A percentile compares a stretch with the other conserved stretches of the same genome.
These are phyloP conservation scores for Calonectria leucothoes DNA, from an alignment of 2,329 filamentous ascomycete species.

Conservation along the genomic window DNA sequence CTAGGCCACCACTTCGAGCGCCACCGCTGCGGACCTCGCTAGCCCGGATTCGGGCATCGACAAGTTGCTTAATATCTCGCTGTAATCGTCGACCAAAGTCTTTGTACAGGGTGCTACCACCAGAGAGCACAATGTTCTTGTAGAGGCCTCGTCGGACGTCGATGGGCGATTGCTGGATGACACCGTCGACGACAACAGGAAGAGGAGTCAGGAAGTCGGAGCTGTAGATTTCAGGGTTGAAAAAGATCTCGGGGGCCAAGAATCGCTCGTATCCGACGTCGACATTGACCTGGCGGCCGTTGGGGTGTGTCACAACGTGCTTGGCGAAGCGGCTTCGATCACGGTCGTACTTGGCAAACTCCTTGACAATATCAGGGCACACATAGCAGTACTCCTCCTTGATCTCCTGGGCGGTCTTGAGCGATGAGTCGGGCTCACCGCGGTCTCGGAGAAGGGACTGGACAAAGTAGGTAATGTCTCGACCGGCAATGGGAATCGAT, in stretches of 20 bases:
- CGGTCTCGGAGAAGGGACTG: constrained; percentile 95
- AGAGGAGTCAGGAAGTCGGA: constrained; percentile 98
- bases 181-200: constrained; percentile 92
- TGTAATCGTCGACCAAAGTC: constrained; percentile 97
- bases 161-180: constrained; percentile 97
- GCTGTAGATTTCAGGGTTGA: constrained; percentile 99
- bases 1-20: constrained; percentile 91
- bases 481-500: constrained; percentile 96
- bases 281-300: constrained; percentile 84
- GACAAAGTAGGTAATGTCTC: constrained; percentile 99
- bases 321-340: constrained; percentile 92
- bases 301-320: constrained; percentile 87
- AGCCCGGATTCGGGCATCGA: constrained; percentile 91
- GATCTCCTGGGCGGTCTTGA: constrained; percentile 98
- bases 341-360: constrained; percentile 93
- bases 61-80: constrained; percentile 95
- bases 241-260: constrained; percentile 98
- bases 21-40: constrained; percentile 93
- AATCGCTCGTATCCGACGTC: constrained; percentile 99
- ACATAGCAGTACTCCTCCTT: constrained; percentile 99
- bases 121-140: constrained; percentile 99
- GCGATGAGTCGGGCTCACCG: constrained; percentile 93
- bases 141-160: constrained; percentile 97
- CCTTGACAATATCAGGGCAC: constrained; percentile 98
- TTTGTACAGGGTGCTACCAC: constrained; percentile 97